Conservation (phyloP, 768 basidiomycete genomes). For the Pleurotus cornucopiae region DNA sequence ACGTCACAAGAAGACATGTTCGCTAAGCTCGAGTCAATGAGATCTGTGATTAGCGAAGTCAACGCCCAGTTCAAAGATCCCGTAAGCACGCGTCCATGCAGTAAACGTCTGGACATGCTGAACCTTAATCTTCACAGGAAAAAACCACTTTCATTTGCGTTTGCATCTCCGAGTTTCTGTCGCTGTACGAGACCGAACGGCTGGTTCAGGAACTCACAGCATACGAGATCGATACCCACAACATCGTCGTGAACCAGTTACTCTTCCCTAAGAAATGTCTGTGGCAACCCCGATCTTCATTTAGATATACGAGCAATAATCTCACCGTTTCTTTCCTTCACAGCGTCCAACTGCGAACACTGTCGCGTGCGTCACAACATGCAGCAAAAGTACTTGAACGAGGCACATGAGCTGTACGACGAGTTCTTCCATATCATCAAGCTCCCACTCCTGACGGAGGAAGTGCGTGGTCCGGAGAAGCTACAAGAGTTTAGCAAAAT, state of each 20-base stretch:
- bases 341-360: constrained; percentile 93
- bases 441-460: constrained; percentile 92
- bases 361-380: constrained; percentile 92
- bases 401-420: constrained; percentile 96
- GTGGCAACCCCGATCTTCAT: constrained; percentile 20
- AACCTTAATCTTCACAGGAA: constrained; percentile 50
- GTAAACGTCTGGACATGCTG: too few species aligned
- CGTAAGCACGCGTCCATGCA: constrained; percentile 39
- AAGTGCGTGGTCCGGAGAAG: constrained; percentile 93
- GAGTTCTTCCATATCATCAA: constrained; percentile 98
- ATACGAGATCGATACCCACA: constrained; percentile 97
- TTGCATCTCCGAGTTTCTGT: constrained; percentile 97
- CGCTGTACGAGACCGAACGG: constrained; percentile 97
- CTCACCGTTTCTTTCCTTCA: not conserved
- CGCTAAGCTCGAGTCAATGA: constrained; percentile 95
- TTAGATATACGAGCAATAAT: not conserved
- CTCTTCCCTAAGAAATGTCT: constrained; percentile 87
- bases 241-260: constrained; percentile 97
- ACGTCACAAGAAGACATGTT: constrained; percentile 98
- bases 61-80: constrained; percentile 99
- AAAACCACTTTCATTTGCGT: constrained; percentile 99
- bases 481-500: constrained; percentile 90
- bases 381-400: constrained; percentile 97
- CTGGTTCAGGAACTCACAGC: constrained; percentile 93
- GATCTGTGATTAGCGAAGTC: constrained; percentile 94